Conservation (phyloP, 345 rosid genomes). For the Kernera saxatilis region DNA sequence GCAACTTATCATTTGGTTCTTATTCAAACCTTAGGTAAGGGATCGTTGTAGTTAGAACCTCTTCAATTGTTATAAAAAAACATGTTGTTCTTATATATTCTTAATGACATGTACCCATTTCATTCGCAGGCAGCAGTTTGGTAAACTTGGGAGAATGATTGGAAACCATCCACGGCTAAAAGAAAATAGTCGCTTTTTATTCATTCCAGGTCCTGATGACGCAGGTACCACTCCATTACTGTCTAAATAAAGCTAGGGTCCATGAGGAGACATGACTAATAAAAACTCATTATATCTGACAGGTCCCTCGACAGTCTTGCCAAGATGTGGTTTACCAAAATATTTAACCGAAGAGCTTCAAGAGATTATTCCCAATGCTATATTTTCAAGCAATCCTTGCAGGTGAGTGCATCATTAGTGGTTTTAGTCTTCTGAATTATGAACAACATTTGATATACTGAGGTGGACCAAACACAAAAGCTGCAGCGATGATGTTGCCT, state of each 20-base stretch:
- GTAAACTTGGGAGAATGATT: conserved; percentile 76
- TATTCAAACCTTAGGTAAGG: conserved; percentile 72
- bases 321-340: conserved; percentile 73
- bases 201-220: conserved; percentile 92
- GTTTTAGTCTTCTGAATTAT: background rate
- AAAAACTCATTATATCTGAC: conserved; percentile 15
- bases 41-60: background rate
- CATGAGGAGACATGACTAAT: conserved; percentile 12
- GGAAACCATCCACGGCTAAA: conserved; percentile 69
- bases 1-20: conserved; percentile 73
- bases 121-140: conserved; percentile 56
- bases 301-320: conserved; percentile 90
- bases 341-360: conserved; percentile 71
- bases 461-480: background rate
- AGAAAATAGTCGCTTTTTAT: conserved; percentile 72
- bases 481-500: background rate
- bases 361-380: conserved; percentile 61
- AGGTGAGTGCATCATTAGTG: conserved; percentile 40
- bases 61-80: background rate
- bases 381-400: conserved; percentile 95
- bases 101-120: background rate
- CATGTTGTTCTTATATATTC: background rate
- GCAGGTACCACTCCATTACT: conserved; percentile 50
- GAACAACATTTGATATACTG: background rate
- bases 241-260: background rate